phyloP scores from a whole-genome alignment of 495 filamentous ascomycete genomes.

The Neurospora hispaniola region DNA sequence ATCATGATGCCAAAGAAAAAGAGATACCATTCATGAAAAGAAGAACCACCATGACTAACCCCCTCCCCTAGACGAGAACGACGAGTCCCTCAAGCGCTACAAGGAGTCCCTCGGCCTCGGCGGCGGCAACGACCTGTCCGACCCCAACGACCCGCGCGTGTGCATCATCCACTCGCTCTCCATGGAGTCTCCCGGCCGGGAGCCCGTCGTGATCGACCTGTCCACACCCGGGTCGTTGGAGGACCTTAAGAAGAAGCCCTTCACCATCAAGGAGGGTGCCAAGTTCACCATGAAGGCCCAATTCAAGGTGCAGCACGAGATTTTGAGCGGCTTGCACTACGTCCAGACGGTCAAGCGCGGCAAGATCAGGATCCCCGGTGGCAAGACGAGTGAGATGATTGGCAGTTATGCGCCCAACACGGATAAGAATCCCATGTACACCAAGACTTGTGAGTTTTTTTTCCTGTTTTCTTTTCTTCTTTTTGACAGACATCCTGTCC shows the following conservation, averaged over 20 bases:
- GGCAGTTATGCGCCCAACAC: conserved; percentile 90
- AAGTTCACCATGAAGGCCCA: conserved; percentile 84
- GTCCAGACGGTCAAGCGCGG: conserved; percentile 85
- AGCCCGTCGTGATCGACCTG: conserved; percentile 79
- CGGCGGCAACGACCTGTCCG: conserved; percentile 43
- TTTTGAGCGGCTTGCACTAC: conserved; percentile 89
- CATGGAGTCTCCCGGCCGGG: conserved; percentile 66
- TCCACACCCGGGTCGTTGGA: conserved; percentile 50
- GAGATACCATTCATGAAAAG: background rate
- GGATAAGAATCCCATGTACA: conserved; percentile 66
- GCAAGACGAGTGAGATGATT: conserved; percentile 95
- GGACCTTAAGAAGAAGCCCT: conserved; percentile 73
- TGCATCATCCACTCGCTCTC: conserved; percentile 87
- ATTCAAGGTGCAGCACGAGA: conserved; percentile 93
- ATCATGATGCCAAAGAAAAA: background rate
- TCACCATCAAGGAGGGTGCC: conserved; percentile 92
- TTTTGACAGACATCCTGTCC: no score
- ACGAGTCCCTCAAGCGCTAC: conserved; percentile 93
- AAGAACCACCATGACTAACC: conserved; percentile 8
- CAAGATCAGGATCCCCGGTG: conserved; percentile 55
- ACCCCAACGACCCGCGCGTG: conserved; percentile 68
- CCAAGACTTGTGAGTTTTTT: conserved; percentile 71
- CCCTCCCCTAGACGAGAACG: conserved; percentile 44
- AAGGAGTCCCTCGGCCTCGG: conserved; percentile 90
- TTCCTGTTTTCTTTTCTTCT: no score